Base-by-base conservation (phyloP, 352 stramenopile genomes). In the Phytophthora fragariaefolia region DNA sequence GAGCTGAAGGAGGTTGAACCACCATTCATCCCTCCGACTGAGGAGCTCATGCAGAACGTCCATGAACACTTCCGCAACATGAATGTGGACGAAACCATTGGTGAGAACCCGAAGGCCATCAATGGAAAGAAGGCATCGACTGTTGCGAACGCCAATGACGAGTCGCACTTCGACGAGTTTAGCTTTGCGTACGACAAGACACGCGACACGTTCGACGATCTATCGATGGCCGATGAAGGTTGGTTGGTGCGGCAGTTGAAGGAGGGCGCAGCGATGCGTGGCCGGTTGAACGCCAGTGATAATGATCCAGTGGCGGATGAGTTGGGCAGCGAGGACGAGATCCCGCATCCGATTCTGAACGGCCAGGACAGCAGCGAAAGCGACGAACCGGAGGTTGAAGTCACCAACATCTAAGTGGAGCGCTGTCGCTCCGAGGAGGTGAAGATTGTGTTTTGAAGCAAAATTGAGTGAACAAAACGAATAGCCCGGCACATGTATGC, bases 11-110 rank as follows among this genome's bases (percentile, higher is more conserved):
- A 93, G 9, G 83, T 96, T 3, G 80, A 90, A 23, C 79, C 85
- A 51, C 88, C 88, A 59, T 96, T 92, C 62, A 89, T 93, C 32
- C 88, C 88, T 15, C 82, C 85, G 23, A 86, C 85, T 2, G 74
- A 93, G 46, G 80, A 96, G 48, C 52, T 95, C 15, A 95, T 96
- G 87, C 82, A 91, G 46, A 94, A 96, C 60, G 88, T 96, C 42
- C 86, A 94, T 66, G 85, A 92, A 48, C 88, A 96, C 42, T 96
- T 96, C 73, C 80, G 80, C 38, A 95, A 95, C 73, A 96, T 96
- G 88, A 95, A 94, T 27, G 81, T 96, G 27, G 83, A 90, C 49
- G 86, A 92, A 63, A 88, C 86, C 43, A 89, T 95, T 17, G 86
- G 83, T 38, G 82, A 93, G 38, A 67, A 73, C 45, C 79, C 75